Evolutionary conservation across 2,329 filamentous ascomycete genomes (phyloP).

Genomic region (Penicillium sp.): DNA sequence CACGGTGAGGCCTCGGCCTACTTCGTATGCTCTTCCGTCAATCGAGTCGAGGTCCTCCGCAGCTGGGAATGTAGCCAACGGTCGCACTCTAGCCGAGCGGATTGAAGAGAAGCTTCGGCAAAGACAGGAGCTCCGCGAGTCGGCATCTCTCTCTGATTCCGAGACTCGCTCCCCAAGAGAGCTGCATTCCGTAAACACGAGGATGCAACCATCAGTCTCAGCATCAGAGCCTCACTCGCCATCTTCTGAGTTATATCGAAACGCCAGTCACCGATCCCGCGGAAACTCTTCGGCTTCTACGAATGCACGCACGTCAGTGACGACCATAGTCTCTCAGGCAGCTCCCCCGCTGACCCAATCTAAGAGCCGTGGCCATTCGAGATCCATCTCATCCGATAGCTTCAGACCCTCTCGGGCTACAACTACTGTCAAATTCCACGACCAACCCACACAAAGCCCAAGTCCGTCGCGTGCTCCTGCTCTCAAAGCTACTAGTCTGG

Average conservation of each 20-base stretch:
- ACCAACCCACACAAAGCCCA: constrained; percentile 2
- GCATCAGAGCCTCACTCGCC: constrained; percentile 7
- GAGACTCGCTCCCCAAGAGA: constrained; percentile 3
- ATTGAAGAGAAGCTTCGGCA: constrained; percentile 31
- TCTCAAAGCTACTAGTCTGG: constrained; percentile 4
- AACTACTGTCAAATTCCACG: constrained; percentile 11
- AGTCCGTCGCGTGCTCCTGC: background rate
- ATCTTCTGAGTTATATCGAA: constrained; percentile 2
- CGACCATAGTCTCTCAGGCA: constrained; percentile 6
- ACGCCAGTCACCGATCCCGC: background rate
- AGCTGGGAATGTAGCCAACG: constrained; percentile 4
- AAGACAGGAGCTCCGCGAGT: constrained; percentile 24
- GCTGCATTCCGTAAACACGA: constrained; percentile 5
- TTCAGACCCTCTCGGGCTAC: constrained; percentile 4
- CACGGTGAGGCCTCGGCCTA: constrained; percentile 5
- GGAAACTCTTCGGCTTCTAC: constrained; percentile 4
- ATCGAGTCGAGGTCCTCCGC: constrained; percentile 1
- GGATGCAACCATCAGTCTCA: background rate
- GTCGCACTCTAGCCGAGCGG: constrained; percentile 25
- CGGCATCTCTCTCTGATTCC: constrained; percentile 11
- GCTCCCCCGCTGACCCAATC: constrained; percentile 1
- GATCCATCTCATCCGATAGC: constrained; percentile 9
- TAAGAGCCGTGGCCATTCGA: background rate
- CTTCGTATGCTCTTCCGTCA: constrained; percentile 3
- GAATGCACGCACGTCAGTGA: constrained; percentile 5